Evolutionary conservation across 2,329 filamentous ascomycete genomes (phyloP), one percentile per base, ranked within the genome.

Genomic region (Penicillium sp.): DNA sequence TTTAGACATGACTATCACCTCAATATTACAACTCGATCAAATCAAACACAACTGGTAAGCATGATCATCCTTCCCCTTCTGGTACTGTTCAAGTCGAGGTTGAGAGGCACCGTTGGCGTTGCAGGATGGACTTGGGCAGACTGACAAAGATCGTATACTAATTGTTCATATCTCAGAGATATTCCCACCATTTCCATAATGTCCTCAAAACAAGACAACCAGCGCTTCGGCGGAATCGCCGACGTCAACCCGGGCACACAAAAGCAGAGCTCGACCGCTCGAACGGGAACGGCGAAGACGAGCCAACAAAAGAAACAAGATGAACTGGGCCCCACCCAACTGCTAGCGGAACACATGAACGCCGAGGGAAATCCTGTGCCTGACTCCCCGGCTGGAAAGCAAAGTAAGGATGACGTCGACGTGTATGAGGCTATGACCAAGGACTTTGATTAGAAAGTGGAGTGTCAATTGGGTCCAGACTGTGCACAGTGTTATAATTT

Each of bases 331-430:
- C 65, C 70, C 0, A 67, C 68, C 33, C 67, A 74, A 55, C 55
- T 67, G 31, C 56, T 76, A 10, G 64, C 65, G 31, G 67, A 68
- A 13, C 67, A 67, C 4, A 67, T 75, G 60, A 67, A 75, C 37
- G 35, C 64, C 14, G 14, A 64, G n/a, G 73, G 72, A 19, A 69
- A 74, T 33, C 68, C 71, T 0, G 68, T 70, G 3, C 68, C 72
- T n/a, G 69, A 76, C 26, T 58, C 63, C 1, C 55, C 52, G 1
- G 29, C 56, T 21, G 72, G 65, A 26, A 48, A 29, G 48, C 11
- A 31, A 13, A 48, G 54, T 2, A 49, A 54, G 23, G 67, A 70
- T 14, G 68, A 73, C 16, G 57, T 63, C 8, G 72, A 76, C 57
- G 45, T 71, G 11, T 69, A 63, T 27, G 66, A 65, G 7, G 73